Evolutionary conservation across 1,284 basidiomycete species (phyloP), one percentile per base, ranked within the genome.

Genomic region (Ceratobasidium sp.): DNA sequence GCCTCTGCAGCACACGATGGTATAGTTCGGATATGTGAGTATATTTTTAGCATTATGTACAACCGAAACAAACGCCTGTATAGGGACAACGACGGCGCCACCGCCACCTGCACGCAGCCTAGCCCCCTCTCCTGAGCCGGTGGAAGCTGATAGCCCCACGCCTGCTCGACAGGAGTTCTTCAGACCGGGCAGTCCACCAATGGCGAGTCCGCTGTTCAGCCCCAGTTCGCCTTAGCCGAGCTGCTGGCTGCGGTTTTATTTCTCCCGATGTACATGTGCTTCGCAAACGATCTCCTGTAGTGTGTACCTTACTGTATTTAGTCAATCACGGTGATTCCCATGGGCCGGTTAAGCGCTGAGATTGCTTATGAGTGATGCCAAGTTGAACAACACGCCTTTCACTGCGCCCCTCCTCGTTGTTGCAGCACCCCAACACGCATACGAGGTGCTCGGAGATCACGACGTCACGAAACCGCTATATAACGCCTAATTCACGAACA

Each of bases 381-480:
- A 58, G 54, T 29, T 11, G 54, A 46, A 29, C 22, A 19, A 31
- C 64, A 54, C 49, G 49, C 34, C 34, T n/a, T 37, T 68, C 19
- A 1, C 29, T 31, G 34, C 39, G 64, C 29, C 19, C 51, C 49
- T 68, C 64, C 64, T 68, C 64, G 43, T 54, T 68, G 37, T 27
- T 53, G 49, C 64, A 16, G 39, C 64, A 68, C 64, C 34, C 27
- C 62, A 11, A 48, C 64, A 43, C 62, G 62, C 37, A 43, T 37
- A n/a, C 48, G 48, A 24, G 64, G 49, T 53, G 46, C 29, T 51
- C 64, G 64, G n/a, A 68, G 31, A 68, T 68, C 64, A 54, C 64
- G 64, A 68, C 64, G 64, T 68, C 64, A 68, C 64, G 64, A 68
- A 53, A 49, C 48, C 27, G 54, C 39, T 71, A 71, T 71, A 71